These are phyloP conservation scores for Conticribra weissflogii DNA, from an alignment of 108 stramenopile species.

Conservation along the genomic window DNA sequence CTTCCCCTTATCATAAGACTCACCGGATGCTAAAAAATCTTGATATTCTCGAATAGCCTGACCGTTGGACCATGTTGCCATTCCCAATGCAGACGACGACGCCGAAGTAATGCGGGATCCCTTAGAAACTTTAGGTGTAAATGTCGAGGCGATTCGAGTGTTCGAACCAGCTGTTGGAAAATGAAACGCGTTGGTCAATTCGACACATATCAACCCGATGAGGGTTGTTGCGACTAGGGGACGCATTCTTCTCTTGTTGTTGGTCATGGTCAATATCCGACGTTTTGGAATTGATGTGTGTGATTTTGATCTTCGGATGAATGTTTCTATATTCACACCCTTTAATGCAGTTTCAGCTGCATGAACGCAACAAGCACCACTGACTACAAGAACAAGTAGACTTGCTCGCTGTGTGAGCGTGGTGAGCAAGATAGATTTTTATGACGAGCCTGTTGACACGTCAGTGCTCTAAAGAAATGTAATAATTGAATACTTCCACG, in stretches of 20 bases:
- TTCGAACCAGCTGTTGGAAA: background rate
- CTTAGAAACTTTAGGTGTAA: background rate
- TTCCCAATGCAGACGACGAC: constrained; percentile 18
- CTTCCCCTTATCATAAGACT: background rate
- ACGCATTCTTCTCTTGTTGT: background rate
- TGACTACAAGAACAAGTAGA: too few relatives aligned
- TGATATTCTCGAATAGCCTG: constrained; percentile 38
- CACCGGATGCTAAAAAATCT: constrained; percentile 79
- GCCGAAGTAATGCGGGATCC: background rate
- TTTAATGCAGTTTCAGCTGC: too few relatives aligned
- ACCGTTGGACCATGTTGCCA: constrained; percentile 57
- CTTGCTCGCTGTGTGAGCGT: too few relatives aligned
- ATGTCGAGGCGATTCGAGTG: background rate
- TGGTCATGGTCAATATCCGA: too few relatives aligned
- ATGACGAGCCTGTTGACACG: too few relatives aligned
- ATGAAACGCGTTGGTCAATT: background rate
- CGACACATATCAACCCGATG: background rate
- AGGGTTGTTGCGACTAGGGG: background rate
- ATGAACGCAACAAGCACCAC: too few relatives aligned
- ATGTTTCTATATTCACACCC: too few relatives aligned
- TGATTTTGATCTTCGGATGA: too few relatives aligned
- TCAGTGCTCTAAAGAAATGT: too few relatives aligned
- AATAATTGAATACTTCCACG: too few relatives aligned
- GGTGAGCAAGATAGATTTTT: too few relatives aligned
- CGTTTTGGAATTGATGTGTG: too few relatives aligned